Percentiles rank a stretch among this genome's conserved stretches.
These are phyloP conservation scores for Balamuthia mandrillaris DNA, from an alignment of 208 protist species.

Conservation along the genomic window DNA sequence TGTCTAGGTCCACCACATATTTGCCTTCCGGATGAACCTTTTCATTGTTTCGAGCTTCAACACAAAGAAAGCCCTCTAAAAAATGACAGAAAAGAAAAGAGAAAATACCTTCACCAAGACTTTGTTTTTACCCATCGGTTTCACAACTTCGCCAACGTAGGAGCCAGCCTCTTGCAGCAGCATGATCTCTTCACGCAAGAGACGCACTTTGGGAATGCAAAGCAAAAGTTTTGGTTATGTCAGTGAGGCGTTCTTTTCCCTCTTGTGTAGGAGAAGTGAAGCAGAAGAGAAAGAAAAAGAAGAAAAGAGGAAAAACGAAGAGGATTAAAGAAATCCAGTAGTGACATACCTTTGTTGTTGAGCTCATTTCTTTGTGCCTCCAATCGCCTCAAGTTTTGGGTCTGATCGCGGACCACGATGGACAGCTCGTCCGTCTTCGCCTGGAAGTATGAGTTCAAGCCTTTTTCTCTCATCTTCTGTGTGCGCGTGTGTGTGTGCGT, in stretches of 20 bases:
- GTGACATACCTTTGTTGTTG: slow-evolving; percentile 77
- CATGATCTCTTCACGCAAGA: slow-evolving; percentile 97
- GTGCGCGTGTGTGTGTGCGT: too few relatives aligned
- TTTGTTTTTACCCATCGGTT: slow-evolving; percentile 96
- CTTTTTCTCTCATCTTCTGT: slow-evolving; percentile 32
- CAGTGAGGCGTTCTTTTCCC: not conserved
- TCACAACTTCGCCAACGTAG: slow-evolving; percentile 98
- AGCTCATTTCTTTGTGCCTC: slow-evolving; percentile 87
- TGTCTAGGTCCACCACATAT: slow-evolving; percentile 97
- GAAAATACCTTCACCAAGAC: slow-evolving; percentile 92
- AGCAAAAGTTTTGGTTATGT: not conserved
- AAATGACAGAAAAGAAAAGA: not conserved
- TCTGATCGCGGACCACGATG: slow-evolving; percentile 69
- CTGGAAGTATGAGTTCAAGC: slow-evolving; percentile 63
- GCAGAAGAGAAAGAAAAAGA: not conserved
- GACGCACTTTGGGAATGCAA: slow-evolving; percentile 77
- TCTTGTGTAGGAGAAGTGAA: not conserved
- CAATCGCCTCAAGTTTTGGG: slow-evolving; percentile 79
- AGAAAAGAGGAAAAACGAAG: slow-evolving; percentile 1
- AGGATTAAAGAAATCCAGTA: not conserved
- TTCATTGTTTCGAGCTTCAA: not conserved
- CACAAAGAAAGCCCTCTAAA: not conserved
- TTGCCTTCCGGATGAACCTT: slow-evolving; percentile 92
- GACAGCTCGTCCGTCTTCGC: slow-evolving; percentile 73
- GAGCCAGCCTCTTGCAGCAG: slow-evolving; percentile 94